Evolutionary conservation across 169 alveolate species (phyloP).

Genomic region (Plasmodium sp.): DNA sequence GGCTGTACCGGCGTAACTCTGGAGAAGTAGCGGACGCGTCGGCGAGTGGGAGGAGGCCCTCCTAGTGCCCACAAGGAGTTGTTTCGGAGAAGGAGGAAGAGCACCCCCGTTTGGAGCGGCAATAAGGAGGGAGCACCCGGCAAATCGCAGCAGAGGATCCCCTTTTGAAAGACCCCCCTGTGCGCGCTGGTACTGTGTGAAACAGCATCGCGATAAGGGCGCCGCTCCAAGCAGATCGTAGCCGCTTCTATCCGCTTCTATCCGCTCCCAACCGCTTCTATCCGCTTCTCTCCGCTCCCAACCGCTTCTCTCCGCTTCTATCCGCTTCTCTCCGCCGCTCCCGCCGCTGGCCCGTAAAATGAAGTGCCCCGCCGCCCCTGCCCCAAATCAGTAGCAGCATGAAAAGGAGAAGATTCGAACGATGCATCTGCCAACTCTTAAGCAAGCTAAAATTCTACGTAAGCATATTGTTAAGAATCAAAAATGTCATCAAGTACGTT

Average conservation of each 20-base stretch:
- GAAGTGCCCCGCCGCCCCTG: background rate
- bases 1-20: no score
- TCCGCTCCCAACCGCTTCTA: no score
- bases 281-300: background rate
- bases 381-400: background rate
- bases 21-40: no score
- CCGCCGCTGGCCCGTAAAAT: background rate
- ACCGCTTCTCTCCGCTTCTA: background rate
- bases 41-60: no score
- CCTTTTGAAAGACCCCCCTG: no score
- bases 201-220: background rate
- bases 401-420: conserved; percentile 29
- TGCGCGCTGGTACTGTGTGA: background rate
- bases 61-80: no score
- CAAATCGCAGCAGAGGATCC: no score
- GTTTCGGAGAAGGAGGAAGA: background rate
- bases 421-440: conserved; percentile 39
- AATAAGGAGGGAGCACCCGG: no score
- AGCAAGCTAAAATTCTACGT: conserved; percentile 20
- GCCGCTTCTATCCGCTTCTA: background rate
- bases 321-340: background rate
- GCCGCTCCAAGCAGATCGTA: no score
- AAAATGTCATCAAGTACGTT: conserved; percentile 9
- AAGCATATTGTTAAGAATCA: conserved; percentile 36
- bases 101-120: background rate